These are phyloP conservation scores for Mycosphaerella sp. DNA, from an alignment of 2,329 filamentous ascomycete species.

Conservation along the genomic window DNA sequence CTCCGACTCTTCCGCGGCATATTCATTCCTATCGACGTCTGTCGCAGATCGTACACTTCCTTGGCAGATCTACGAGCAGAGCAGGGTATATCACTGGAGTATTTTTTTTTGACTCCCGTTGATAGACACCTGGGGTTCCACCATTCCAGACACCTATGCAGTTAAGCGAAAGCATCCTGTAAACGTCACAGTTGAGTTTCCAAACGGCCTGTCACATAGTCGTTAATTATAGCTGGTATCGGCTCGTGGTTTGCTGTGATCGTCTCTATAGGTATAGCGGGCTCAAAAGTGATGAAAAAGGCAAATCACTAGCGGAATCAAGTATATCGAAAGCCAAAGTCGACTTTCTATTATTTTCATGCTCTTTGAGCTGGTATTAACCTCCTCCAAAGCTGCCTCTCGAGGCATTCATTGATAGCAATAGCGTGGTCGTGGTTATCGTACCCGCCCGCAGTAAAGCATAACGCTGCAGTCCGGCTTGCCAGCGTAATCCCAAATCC, in stretches of 20 bases:
- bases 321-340: neutral
- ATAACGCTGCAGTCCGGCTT: neutral
- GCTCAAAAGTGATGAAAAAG: no score
- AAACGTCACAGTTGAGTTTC: slow-evolving; percentile 1
- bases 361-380: slow-evolving; percentile 7
- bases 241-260: neutral
- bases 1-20: no score
- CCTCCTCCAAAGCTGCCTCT: neutral
- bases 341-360: slow-evolving; percentile 5
- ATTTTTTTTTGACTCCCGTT: neutral
- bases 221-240: slow-evolving; percentile 1
- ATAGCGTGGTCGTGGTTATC: slow-evolving; percentile 2
- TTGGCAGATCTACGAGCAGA: neutral
- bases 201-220: neutral
- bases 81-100: neutral
- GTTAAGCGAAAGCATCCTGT: slow-evolving; percentile 3
- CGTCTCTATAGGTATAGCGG: neutral
- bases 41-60: no score
- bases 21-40: no score
- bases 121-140: neutral
- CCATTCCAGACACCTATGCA: neutral
- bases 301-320: no score
- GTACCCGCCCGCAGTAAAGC: neutral
- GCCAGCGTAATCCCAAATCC: neutral
- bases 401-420: neutral